A percentile compares a stretch with the other conserved stretches of the same genome.
These are phyloP conservation scores for Turnera subulata DNA, from an alignment of 345 rosid genomes.

Conservation along the genomic window DNA sequence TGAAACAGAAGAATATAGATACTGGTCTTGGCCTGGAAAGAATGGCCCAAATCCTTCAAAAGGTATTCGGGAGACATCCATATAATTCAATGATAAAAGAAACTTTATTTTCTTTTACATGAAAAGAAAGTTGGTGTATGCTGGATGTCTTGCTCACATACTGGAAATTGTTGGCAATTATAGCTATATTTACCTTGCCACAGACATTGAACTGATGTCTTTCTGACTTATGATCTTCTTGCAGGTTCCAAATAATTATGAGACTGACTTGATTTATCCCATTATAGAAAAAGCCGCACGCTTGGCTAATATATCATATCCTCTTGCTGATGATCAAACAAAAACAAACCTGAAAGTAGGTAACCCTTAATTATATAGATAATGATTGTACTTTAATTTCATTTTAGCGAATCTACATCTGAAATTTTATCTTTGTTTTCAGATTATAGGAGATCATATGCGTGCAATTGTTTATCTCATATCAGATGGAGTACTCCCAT, in stretches of 20 bases:
- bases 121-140: slow-evolving; percentile 11
- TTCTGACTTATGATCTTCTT: slow-evolving; percentile 13
- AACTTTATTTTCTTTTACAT: not conserved
- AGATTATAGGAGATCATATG: slow-evolving; percentile 89
- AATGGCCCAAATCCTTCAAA: slow-evolving; percentile 84
- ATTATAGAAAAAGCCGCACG: slow-evolving; percentile 66
- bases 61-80: slow-evolving; percentile 27
- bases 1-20: slow-evolving; percentile 88
- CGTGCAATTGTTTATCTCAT: slow-evolving; percentile 85
- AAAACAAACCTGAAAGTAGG: slow-evolving; percentile 63
- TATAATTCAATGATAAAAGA: not conserved
- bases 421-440: slow-evolving; percentile 17
- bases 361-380: slow-evolving; percentile 3
- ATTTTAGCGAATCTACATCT: not conserved
- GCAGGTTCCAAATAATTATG: slow-evolving; percentile 93
- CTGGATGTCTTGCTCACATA: not conserved
- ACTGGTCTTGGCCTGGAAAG: slow-evolving; percentile 97
- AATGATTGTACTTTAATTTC: slow-evolving; percentile 1
- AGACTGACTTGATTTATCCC: slow-evolving; percentile 94
- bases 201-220: not conserved
- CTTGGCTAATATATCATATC: slow-evolving; percentile 64
- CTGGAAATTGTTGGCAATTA: not conserved
- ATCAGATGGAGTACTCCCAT: slow-evolving; percentile 89
- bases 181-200: not conserved
- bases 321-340: slow-evolving; percentile 45